Conservation (phyloP, 257 asterid genomes). For the Solanum chmielewskii region DNA sequence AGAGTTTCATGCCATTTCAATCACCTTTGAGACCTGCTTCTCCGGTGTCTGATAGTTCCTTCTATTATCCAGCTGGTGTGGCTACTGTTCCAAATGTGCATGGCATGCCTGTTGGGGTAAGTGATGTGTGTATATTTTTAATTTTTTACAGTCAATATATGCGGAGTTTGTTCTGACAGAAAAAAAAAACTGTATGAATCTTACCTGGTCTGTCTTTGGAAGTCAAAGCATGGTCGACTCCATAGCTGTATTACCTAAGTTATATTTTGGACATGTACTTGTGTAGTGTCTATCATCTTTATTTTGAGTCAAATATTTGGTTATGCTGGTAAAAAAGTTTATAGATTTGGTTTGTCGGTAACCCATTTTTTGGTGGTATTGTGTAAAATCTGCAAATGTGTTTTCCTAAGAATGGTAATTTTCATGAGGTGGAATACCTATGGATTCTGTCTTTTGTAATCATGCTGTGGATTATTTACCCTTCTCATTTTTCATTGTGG, state of each 20-base stretch:
- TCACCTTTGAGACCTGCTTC: slow-evolving; percentile 70
- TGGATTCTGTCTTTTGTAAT: neutral
- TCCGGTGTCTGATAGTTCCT: slow-evolving; percentile 69
- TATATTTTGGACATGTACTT: neutral
- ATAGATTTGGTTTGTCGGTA: neutral
- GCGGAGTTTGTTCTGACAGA: neutral
- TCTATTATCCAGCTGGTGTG: slow-evolving; percentile 74
- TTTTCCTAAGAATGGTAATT: neutral
- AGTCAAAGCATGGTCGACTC: neutral
- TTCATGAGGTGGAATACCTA: neutral
- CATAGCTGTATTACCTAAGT: neutral
- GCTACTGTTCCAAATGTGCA: slow-evolving; percentile 60
- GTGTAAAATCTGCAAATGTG: neutral
- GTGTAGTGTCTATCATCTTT: neutral
- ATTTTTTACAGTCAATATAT: neutral
- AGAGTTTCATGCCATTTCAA: slow-evolving; percentile 69
- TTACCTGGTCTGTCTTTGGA: neutral
- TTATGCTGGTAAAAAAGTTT: neutral
- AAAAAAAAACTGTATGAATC: neutral
- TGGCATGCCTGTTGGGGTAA: slow-evolving; percentile 88
- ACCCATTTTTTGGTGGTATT: neutral
- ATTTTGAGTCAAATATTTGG: neutral
- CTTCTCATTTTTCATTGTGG: neutral
- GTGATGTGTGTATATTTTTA: slow-evolving; percentile 3
- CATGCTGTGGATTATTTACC: neutral